Base-by-base conservation (phyloP, 805 yeast genomes). In the Pichia paraexigua region DNA sequence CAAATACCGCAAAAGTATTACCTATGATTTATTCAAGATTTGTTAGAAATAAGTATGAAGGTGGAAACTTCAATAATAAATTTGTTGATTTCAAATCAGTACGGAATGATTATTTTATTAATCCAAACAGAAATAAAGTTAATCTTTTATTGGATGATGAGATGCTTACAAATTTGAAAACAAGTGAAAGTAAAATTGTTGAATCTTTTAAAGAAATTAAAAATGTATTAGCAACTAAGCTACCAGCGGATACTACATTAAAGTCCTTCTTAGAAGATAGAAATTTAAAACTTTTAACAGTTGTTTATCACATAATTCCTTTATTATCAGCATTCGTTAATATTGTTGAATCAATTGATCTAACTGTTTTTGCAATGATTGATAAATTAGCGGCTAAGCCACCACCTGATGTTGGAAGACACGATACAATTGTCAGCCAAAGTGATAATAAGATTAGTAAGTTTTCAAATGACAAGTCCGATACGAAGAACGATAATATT, bases 51-150 rank as follows among this genome's bases (percentile, higher is more conserved):
- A 79, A 77, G 50, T 85, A 82, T 63, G 82, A 82, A 58, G 92
- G 90, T 18, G 92, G 91, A n/a, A 82, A 83, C 54, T 85, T 90
- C 84, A 76, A 79, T 46, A 85, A 84, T 59, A 87, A 87, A 25
- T 83, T 83, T 57, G 77, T 79, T 56, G 59, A 50, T 50, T 58
- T 50, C 3, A 54, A 18, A 42, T 4, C 20, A 15, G 1, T 25
- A 10, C 37, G 55, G 37, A 72, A 69, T 46, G 69, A 68, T 22
- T 64, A 71, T 39, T 73, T 58, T 40, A 56, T 58, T 12, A 58
- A 59, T 43, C 54, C 57, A 12, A 52, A 51, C 15, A 45, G 46
- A 15, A 45, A 50, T 7, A 55, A 52, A 21, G 42, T 72, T 41
- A 78, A 77, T 54, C 62, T 74, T 1, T 65, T 78, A n/a, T 68